Conservation (phyloP, 75 land plant genomes). For the Sequoia sempervirens region DNA sequence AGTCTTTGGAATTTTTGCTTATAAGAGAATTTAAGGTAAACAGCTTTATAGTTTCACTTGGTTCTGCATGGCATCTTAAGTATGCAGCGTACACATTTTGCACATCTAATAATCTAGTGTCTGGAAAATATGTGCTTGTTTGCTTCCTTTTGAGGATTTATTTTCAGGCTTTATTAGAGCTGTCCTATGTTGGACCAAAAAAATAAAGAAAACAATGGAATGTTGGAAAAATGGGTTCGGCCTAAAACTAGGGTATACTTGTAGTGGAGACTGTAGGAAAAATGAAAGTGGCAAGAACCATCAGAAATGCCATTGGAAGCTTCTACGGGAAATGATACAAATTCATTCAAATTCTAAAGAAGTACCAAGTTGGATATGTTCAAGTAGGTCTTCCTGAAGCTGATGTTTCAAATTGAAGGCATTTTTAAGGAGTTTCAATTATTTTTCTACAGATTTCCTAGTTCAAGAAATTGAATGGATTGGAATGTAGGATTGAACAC, state of each 20-base stretch:
- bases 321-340: background rate
- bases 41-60: background rate
- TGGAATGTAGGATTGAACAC: background rate
- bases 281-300: background rate
- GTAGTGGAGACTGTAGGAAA: background rate
- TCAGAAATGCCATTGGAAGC: background rate
- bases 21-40: background rate
- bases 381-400: background rate
- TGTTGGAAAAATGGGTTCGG: background rate
- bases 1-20: background rate
- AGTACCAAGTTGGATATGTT: background rate
- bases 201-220: background rate
- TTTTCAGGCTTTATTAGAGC: background rate
- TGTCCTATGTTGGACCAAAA: background rate
- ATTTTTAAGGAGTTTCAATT: background rate
- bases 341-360: background rate
- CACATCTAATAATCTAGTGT: background rate
- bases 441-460: background rate
- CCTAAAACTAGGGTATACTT: background rate
- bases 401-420: background rate
- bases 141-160: background rate
- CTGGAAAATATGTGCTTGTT: background rate
- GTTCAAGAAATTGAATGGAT: background rate
- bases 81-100: background rate
- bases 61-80: background rate